Evolutionary conservation across 1,284 basidiomycete genomes (phyloP), one percentile per base, ranked within the genome.

Genomic region (Thecaphora frezii): DNA sequence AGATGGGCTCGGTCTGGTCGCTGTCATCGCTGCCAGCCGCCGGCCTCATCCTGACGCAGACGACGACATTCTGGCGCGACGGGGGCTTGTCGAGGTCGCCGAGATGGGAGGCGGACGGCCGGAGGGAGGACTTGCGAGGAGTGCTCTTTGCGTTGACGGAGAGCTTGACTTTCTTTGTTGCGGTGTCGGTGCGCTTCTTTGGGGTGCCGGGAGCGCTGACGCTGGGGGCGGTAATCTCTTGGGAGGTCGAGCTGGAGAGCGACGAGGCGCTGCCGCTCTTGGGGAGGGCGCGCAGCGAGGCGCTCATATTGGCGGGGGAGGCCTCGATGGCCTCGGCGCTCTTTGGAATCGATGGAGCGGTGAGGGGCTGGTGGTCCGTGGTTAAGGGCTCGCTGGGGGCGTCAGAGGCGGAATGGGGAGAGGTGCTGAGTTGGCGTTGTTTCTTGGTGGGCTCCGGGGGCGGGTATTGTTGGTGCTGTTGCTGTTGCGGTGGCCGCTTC

Each of bases 31-130:
- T 19, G 30, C 24, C 46, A n/a, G 58, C 38, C 1, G 47, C 24
- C 14, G 51, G 71, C 1, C 74, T 64, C 51, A 74, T 60, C 2
- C 76, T 64, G 10, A 76, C 76, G 48, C 76, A 78, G 33, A 78
- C 76, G 30, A 72, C 73, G 22, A 78, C 74, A 53, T 76, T 75
- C 62, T 77, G 67, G 26, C 67, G 60, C 23, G 48, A 44, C 16
- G 39, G 39, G 8, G 13, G 5, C 4, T 9, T 7, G 39, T 23
- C 39, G 12, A 41, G 13, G 33, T 36, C 33, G 33, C 33, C 33
- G 16, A 36, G 33, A 14, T 14, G 12, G 16, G 33, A 36, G 5
- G 33, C 3, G 12, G 33, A 36, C 7, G 33, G 33, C 33, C 13
- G 5, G 33, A 36, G 16, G 33, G 3, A 3, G 33, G 13, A 36